phyloP scores from a whole-genome alignment of 805 yeast species.

The Teunomyces kruisii region DNA sequence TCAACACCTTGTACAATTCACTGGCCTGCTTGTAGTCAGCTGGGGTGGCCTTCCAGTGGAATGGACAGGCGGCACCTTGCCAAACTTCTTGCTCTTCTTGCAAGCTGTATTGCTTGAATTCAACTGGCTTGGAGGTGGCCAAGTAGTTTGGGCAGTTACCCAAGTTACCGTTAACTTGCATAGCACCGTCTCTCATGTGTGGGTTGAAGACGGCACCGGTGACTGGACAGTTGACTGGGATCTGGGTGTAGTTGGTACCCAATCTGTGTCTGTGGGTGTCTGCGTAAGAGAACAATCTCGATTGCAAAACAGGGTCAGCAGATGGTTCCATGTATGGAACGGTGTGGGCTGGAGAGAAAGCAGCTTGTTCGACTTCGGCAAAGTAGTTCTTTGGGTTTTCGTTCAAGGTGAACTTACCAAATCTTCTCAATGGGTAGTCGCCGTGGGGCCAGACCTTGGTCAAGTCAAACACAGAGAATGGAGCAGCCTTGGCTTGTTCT shows the following conservation, averaged over 20 bases:
- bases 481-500: conserved; percentile 70
- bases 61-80: conserved; percentile 79
- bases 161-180: conserved; percentile 60
- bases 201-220: conserved; percentile 53
- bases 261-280: conserved; percentile 79
- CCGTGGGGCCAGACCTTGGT: conserved; percentile 71
- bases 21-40: conserved; percentile 81
- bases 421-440: conserved; percentile 53
- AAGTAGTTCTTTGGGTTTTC: conserved; percentile 54
- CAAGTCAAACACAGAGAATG: conserved; percentile 84
- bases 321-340: conserved; percentile 76
- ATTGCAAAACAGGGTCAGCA: conserved; percentile 76
- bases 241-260: conserved; percentile 65
- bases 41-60: conserved; percentile 77
- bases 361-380: conserved; percentile 49
- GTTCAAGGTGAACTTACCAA: conserved; percentile 56
- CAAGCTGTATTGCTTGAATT: conserved; percentile 43
- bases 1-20: conserved; percentile 74
- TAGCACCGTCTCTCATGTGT: conserved; percentile 79
- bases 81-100: conserved; percentile 77
- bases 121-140: conserved; percentile 53
- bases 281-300: conserved; percentile 71
- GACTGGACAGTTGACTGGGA: conserved; percentile 75
- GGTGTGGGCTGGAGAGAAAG: conserved; percentile 71
- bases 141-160: conserved; percentile 78